Base-by-base conservation (phyloP, 225 moss, liverwort and hornwort species). In the Anthoceros angustus region DNA sequence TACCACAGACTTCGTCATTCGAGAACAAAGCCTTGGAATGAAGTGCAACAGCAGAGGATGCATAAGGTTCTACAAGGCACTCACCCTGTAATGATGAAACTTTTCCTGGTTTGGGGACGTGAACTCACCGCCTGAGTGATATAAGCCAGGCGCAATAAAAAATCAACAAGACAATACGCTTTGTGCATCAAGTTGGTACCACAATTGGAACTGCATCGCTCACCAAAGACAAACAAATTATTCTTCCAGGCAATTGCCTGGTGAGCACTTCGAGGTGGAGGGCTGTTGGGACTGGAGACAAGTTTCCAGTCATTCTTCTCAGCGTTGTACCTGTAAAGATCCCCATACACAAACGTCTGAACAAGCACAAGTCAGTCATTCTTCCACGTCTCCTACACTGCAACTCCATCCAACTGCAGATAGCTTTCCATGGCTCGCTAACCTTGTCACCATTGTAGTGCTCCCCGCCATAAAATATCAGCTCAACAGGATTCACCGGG, bases 71-170 rank as follows among this genome's bases (percentile, higher is more conserved):
- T 32, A 32, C 16, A 14, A 70, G 16, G 23, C 42, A 24, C 55
- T n/a, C 46, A 89, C 88, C 86, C 86, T 89, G 68, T 89, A 89
- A 63, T 89, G 88, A 73, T 89, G 88, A 49, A 89, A 89, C 76
- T 86, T 89, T 73, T 89, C 88, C 72, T 89, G 88, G 76, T 89
- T 89, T 24, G 84, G 69, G 69, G 88, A 89, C 15, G 88, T 89
- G 62, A 84, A 89, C 74, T 89, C 88, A 67, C 88, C 88, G 40
- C 88, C 88, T 89, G 74, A 39, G 42, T 16, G 74, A 46, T 32
- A 43, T 21, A 62, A 40, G 43, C 40, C 25, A 66, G 61, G 39
- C 66, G 67, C 74, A 64, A n/a, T 63, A 61, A 12, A 60, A 25
- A 11, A 25, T 24, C 63, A 63, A 63, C 25, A 66, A 6, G 42